Percentiles rank a stretch among this genome's conserved stretches.
Evolutionary conservation across 768 basidiomycete genomes (phyloP).

Genomic region (Agaricus subrufescens): DNA sequence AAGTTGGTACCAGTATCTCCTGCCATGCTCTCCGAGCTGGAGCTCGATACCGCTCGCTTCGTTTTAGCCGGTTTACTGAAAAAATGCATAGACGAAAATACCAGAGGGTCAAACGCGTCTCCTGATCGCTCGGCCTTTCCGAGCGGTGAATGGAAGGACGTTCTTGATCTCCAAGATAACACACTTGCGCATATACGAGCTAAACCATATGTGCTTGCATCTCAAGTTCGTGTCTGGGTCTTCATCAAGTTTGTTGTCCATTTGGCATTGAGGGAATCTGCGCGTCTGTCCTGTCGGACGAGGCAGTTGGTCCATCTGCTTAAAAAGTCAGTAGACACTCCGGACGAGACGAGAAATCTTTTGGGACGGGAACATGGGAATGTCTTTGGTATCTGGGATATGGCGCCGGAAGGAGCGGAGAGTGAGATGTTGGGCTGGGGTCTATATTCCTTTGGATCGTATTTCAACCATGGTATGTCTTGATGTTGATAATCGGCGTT

Average conservation of each 20-base stretch:
- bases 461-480: conserved; percentile 62
- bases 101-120: background rate
- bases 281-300: background rate
- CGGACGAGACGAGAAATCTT: conserved; percentile 44
- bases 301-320: conserved; percentile 12
- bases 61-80: conserved; percentile 47
- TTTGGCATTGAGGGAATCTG: conserved; percentile 3
- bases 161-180: conserved; percentile 54
- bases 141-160: conserved; percentile 39
- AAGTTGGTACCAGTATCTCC: conserved; percentile 4
- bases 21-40: conserved; percentile 41
- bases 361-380: conserved; percentile 61
- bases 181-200: conserved; percentile 42
- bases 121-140: background rate
- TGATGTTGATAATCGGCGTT: background rate
- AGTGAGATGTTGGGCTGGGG: conserved; percentile 66
- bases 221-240: conserved; percentile 49
- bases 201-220: conserved; percentile 46
- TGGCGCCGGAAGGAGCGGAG: conserved; percentile 36
- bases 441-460: conserved; percentile 55
- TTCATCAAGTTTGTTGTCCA: conserved; percentile 40
- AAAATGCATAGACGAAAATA: conserved; percentile 32
- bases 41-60: conserved; percentile 55
- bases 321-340: conserved; percentile 30
- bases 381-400: conserved; percentile 67